Conservation (phyloP, 2,329 filamentous ascomycete species). For the Penicillium sp. region DNA sequence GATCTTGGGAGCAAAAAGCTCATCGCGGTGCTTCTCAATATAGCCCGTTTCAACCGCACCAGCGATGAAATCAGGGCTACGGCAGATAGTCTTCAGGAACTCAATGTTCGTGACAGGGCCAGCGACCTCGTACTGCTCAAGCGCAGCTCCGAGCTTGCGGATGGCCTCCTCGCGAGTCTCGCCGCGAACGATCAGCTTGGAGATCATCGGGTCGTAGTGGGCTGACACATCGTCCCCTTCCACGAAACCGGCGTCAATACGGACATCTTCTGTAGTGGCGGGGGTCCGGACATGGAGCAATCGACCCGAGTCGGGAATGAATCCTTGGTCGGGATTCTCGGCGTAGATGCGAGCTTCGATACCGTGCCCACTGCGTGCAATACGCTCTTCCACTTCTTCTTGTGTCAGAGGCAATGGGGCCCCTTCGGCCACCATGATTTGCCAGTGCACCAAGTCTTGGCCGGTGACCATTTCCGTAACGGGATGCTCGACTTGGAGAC, state of each 20-base stretch:
- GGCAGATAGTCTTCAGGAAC: constrained; percentile 87
- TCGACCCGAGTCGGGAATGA: constrained; percentile 90
- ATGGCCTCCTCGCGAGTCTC: constrained; percentile 78
- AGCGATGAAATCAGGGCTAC: constrained; percentile 76
- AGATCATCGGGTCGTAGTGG: constrained; percentile 98
- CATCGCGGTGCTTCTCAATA: constrained; percentile 82
- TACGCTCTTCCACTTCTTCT: constrained; percentile 67
- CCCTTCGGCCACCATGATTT: constrained; percentile 81
- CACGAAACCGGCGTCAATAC: constrained; percentile 91
- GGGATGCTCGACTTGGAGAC: constrained; percentile 94
- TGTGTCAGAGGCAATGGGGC: constrained; percentile 69
- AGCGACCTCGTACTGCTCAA: constrained; percentile 89
- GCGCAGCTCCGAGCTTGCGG: constrained; percentile 75
- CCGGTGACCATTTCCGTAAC: constrained; percentile 82
- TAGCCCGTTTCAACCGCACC: constrained; percentile 96
- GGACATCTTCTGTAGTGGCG: constrained; percentile 68
- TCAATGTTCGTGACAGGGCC: constrained; percentile 95
- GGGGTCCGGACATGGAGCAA: constrained; percentile 83
- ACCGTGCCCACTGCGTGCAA: constrained; percentile 76
- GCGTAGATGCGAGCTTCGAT: constrained; percentile 97
- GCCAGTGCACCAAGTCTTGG: constrained; percentile 88
- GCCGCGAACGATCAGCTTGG: constrained; percentile 91
- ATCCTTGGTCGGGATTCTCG: constrained; percentile 87
- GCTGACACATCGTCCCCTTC: constrained; percentile 90
- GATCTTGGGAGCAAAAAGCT: constrained; percentile 69